A percentile compares a stretch with the other conserved stretches of the same genome.
Conservation (phyloP, 371 early-diverging fungal species). For the Haplosporangium sp. region DNA sequence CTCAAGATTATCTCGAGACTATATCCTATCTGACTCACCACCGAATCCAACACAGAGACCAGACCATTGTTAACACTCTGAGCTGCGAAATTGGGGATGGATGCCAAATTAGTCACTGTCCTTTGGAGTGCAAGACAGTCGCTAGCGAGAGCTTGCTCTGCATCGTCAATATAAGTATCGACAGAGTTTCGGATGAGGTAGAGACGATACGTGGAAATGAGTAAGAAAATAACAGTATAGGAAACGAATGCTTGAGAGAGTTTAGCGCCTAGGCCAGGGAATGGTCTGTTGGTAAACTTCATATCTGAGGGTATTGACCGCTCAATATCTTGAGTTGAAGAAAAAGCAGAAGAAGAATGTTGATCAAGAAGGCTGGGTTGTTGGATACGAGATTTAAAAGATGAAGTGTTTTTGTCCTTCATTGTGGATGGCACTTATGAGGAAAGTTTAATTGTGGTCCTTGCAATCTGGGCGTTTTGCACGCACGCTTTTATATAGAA, state of each 20-base stretch:
- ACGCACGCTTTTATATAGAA: too few relatives aligned
- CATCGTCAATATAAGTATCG: background rate
- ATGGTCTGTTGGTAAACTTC: constrained; percentile 4
- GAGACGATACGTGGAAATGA: constrained; percentile 34
- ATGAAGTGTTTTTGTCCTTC: background rate
- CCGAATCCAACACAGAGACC: constrained; percentile 8
- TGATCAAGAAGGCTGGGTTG: too few relatives aligned
- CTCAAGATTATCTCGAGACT: constrained; percentile 20
- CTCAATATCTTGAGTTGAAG: background rate
- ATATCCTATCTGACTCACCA: constrained; percentile 31
- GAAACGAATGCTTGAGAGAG: constrained; percentile 39
- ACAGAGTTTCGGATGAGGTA: constrained; percentile 13
- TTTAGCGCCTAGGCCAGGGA: constrained; percentile 31
- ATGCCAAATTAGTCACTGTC: constrained; percentile 3
- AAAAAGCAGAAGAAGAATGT: too few relatives aligned
- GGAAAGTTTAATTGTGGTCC: too few relatives aligned
- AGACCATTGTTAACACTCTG: constrained; percentile 26
- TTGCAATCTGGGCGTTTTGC: too few relatives aligned
- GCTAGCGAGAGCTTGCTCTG: constrained; percentile 13
- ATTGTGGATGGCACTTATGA: background rate
- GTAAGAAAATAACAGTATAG: constrained; percentile 26
- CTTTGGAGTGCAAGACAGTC: constrained; percentile 30
- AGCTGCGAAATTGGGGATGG: constrained; percentile 32
- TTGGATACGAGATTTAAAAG: too few relatives aligned
- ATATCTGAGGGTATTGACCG: background rate